A percentile compares a stretch with the other conserved stretches of the same genome.
phyloP scores from a whole-genome alignment of 805 yeast genomes.

The Starmerella lactis-condensi region DNA sequence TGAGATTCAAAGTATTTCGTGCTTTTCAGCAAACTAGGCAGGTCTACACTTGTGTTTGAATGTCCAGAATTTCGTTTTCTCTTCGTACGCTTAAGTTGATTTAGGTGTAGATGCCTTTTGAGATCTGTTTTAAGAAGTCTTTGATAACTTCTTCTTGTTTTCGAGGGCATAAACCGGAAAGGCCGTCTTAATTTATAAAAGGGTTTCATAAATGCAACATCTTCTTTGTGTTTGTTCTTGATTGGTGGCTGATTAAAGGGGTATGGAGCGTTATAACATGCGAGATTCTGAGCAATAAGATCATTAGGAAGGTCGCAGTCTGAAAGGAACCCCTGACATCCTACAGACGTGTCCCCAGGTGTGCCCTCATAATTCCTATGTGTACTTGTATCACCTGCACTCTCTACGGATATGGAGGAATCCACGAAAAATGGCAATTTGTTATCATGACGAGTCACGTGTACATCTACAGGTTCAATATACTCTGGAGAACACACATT shows the following conservation, averaged over 20 bases:
- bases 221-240: constrained; percentile 34
- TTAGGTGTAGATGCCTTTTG: constrained; percentile 42
- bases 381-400: background rate
- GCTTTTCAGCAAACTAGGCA: constrained; percentile 45
- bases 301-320: constrained; percentile 26
- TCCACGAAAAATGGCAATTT: constrained; percentile 12
- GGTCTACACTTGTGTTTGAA: constrained; percentile 31
- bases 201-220: constrained; percentile 62
- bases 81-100: constrained; percentile 21
- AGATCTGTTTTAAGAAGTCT: constrained; percentile 65
- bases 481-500: constrained; percentile 44
- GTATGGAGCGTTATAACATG: constrained; percentile 60
- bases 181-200: constrained; percentile 50
- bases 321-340: constrained; percentile 21
- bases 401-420: constrained; percentile 9
- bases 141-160: constrained; percentile 75
- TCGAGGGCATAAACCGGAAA: constrained; percentile 37
- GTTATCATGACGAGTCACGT: constrained; percentile 5
- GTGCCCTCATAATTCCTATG: background rate
- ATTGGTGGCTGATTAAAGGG: constrained; percentile 43
- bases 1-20: constrained; percentile 88
- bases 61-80: constrained; percentile 23
- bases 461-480: constrained; percentile 40
- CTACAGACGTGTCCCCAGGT: background rate
- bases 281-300: constrained; percentile 32